A percentile compares a stretch with the other conserved stretches of the same genome.
Evolutionary conservation across 2,329 filamentous ascomycete genomes (phyloP).

Genomic region (Pseudopithomyces chartarum): DNA sequence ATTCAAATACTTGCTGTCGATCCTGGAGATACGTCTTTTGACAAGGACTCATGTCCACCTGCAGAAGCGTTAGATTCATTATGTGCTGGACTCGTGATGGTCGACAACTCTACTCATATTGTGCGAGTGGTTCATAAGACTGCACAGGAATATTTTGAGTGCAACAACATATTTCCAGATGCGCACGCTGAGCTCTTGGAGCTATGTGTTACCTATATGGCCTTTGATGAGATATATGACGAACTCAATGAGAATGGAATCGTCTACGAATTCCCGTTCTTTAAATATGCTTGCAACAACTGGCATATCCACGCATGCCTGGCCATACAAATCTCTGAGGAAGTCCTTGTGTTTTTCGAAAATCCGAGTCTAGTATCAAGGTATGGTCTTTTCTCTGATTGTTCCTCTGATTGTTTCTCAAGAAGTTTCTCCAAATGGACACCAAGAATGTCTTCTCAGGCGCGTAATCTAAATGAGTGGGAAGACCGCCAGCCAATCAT

Average conservation of each 20-base stretch:
- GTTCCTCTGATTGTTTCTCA: too few species aligned
- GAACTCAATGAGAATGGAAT: neutral
- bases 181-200: neutral
- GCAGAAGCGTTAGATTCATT: constrained; percentile 10
- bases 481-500: too few species aligned
- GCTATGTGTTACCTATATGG: neutral
- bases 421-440: too few species aligned
- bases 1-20: constrained; percentile 8
- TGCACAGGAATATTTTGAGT: constrained; percentile 28
- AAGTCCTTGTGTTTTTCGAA: neutral
- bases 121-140: constrained; percentile 30
- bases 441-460: too few species aligned
- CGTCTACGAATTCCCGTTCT: neutral
- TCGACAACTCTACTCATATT: constrained; percentile 28
- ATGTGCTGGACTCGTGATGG: constrained; percentile 33
- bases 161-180: neutral
- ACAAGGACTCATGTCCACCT: neutral
- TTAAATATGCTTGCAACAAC: neutral
- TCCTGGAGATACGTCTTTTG: neutral
- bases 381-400: too few species aligned
- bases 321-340: neutral
- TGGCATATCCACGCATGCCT: neutral
- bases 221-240: neutral
- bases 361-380: too few species aligned
- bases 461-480: too few species aligned